These are phyloP conservation scores for Pseudogymnoascus sp. DNA, from an alignment of 2,329 filamentous ascomycete species.

Conservation along the genomic window DNA sequence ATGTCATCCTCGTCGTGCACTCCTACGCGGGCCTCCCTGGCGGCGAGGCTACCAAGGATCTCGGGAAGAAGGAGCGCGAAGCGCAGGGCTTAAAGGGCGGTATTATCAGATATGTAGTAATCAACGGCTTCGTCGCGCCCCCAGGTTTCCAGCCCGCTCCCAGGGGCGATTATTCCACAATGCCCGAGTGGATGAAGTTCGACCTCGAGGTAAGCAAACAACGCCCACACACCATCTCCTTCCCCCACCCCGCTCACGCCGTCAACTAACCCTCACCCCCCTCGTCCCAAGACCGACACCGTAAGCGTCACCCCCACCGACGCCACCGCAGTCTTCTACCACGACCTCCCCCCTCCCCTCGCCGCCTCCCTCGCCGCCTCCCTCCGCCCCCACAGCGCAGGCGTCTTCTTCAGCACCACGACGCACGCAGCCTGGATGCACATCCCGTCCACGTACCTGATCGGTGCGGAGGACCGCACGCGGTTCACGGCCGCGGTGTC, in stretches of 20 bases:
- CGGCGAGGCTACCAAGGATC: constrained; percentile 19
- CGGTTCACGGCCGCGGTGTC: not conserved
- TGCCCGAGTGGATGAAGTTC: not conserved
- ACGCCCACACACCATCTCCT: not conserved
- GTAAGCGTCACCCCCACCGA: not conserved
- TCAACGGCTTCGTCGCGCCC: not conserved
- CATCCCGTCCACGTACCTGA: constrained; percentile 8
- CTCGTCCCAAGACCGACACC: not conserved
- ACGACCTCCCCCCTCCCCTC: not conserved
- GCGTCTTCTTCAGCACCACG: constrained; percentile 7
- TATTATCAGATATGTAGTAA: not conserved
- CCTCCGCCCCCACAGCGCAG: not conserved
- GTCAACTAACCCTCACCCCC: not conserved
- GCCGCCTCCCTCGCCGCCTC: not conserved
- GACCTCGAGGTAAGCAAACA: not conserved
- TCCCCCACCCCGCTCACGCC: too few relatives aligned
- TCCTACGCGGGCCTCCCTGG: constrained; percentile 20
- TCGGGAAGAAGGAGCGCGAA: constrained; percentile 19
- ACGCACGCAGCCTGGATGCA: constrained; percentile 3
- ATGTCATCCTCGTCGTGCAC: constrained; percentile 23
- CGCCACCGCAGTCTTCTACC: not conserved
- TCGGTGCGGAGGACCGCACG: not conserved
- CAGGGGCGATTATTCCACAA: not conserved
- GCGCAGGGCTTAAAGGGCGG: not conserved
- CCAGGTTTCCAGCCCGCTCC: not conserved